Evolutionary conservation across 2,329 filamentous ascomycete species (phyloP).

Genomic region (Fusarium hostae): DNA sequence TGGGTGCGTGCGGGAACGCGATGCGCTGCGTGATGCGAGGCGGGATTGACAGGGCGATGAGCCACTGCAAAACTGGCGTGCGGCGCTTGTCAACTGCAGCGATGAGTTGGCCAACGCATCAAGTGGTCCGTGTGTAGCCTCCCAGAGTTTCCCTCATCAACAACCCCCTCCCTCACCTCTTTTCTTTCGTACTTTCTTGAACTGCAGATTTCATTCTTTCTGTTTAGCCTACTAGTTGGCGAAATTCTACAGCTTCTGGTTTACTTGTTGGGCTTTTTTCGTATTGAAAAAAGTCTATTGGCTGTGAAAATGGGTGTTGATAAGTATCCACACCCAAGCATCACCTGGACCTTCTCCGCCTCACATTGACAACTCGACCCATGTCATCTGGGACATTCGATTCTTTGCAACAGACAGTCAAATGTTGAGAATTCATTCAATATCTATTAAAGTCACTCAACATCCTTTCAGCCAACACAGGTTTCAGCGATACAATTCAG

Average conservation of each 20-base stretch:
- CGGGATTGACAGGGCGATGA: slow-evolving; percentile 43
- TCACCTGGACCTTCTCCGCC: slow-evolving; percentile 35
- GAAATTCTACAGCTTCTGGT: background rate
- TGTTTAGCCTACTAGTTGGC: background rate
- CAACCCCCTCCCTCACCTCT: slow-evolving; percentile 39
- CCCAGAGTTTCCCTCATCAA: slow-evolving; percentile 45
- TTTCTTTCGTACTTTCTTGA: slow-evolving; percentile 25
- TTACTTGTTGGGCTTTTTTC: background rate
- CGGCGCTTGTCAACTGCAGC: slow-evolving; percentile 55
- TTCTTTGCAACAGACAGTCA: background rate
- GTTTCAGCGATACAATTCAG: background rate
- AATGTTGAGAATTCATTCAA: background rate
- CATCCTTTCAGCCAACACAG: background rate
- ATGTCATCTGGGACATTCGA: slow-evolving; percentile 27
- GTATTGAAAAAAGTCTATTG: background rate
- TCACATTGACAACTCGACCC: slow-evolving; percentile 33
- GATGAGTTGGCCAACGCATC: slow-evolving; percentile 57
- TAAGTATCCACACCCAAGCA: slow-evolving; percentile 36
- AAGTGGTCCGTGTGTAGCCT: slow-evolving; percentile 56
- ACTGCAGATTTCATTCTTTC: slow-evolving; percentile 4
- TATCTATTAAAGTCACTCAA: background rate
- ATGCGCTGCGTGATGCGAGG: slow-evolving; percentile 37
- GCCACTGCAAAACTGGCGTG: slow-evolving; percentile 37
- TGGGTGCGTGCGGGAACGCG: slow-evolving; percentile 35
- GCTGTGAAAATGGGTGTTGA: slow-evolving; percentile 23